Conservation (phyloP, 164 flowering plant genomes). For the Euptelea pleiosperma region DNA sequence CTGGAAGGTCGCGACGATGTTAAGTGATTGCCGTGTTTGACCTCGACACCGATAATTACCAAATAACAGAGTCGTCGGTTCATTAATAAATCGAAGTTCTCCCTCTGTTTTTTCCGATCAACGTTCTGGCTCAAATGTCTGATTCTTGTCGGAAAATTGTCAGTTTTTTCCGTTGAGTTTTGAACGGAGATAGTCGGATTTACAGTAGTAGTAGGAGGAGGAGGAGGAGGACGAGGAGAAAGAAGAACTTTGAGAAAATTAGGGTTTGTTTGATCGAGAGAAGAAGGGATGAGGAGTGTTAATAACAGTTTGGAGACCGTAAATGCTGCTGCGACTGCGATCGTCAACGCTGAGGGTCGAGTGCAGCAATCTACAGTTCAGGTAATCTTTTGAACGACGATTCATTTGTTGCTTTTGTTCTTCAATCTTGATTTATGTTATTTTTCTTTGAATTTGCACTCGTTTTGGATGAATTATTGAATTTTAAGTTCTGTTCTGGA, state of each 20-base stretch:
- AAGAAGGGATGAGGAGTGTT: conserved; percentile 29
- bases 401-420: conserved; percentile 7
- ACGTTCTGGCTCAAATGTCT: not conserved
- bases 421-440: not conserved
- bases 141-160: not conserved
- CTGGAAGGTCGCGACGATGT: no score
- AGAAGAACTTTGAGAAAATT: conserved; percentile 4
- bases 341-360: conserved; percentile 65
- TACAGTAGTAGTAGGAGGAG: not conserved
- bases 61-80: not conserved
- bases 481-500: not conserved
- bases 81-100: conserved; percentile 8
- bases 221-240: no score
- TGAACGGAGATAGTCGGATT: not conserved
- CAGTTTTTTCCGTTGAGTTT: conserved; percentile 9
- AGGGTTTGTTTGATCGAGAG: conserved; percentile 6
- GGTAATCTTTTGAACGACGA: conserved; percentile 34
- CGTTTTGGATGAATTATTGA: conserved; percentile 3
- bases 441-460: not conserved
- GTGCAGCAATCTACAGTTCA: conserved; percentile 55
- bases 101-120: not conserved
- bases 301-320: conserved; percentile 65
- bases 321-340: conserved; percentile 89
- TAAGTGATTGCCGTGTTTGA: conserved; percentile 65
- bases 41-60: conserved; percentile 28